Conservation (phyloP, 2,329 filamentous ascomycete species). For the Trichoderma arundinaceum region DNA sequence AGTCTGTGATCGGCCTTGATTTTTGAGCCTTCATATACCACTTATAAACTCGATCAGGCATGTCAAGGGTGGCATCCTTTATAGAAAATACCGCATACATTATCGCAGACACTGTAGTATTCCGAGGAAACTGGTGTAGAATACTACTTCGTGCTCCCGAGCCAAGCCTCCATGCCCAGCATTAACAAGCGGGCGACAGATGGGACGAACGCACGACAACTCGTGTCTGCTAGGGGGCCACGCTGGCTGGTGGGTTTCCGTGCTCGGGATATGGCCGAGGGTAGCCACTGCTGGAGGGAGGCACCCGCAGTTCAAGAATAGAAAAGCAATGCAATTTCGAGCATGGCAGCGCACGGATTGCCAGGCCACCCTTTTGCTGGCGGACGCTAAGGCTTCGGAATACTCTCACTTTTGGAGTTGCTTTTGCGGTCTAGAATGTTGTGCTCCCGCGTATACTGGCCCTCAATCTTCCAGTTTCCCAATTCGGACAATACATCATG, state of each 20-base stretch:
- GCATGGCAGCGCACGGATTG: constrained; percentile 3
- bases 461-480: constrained; percentile 5
- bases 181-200: background rate
- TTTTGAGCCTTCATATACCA: background rate
- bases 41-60: background rate
- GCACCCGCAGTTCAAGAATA: background rate
- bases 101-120: background rate
- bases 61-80: background rate
- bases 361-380: constrained; percentile 5
- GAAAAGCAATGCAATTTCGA: too few species aligned
- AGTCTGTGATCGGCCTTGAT: background rate
- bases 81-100: background rate
- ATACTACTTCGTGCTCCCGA: background rate
- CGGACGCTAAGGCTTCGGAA: background rate
- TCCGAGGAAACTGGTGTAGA: background rate
- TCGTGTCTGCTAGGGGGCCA: constrained; percentile 9
- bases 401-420: background rate
- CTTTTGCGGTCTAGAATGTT: constrained; percentile 13
- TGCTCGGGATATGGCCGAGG: constrained; percentile 19
- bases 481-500: background rate
- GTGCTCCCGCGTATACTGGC: constrained; percentile 1
- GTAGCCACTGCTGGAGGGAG: background rate
- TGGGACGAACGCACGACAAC: background rate
- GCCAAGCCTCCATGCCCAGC: background rate
- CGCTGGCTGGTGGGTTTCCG: constrained; percentile 9